Evolutionary conservation across 495 filamentous ascomycete species (phyloP), one percentile per base, ranked within the genome.

Genomic region (Annulohypoxylon moriforme): DNA sequence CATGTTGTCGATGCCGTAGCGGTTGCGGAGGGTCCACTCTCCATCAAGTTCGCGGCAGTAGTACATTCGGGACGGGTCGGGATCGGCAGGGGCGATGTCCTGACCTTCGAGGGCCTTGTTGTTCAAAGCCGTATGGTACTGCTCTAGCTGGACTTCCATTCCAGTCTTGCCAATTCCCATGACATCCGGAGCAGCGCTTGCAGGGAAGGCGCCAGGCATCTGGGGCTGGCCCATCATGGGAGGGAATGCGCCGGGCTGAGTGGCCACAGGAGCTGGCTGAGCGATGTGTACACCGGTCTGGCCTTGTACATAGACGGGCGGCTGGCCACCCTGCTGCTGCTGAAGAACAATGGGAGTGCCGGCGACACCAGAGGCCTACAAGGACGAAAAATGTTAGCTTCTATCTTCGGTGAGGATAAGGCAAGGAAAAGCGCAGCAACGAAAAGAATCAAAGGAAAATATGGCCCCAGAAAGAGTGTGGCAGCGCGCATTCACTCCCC

Each of bases 81-180:
- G 78, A 62, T 87, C 85, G 4, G 81, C 78, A 0, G 86, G 86
- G 52, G 81, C 82, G 60, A 87, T 84, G 40, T 85, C 84, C 77
- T 86, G 85, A 11, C 83, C 79, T 67, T 84, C 80, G 55, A 79
- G 77, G 25, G 78, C 75, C 59, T 77, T 75, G 74, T 76, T 83
- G 42, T 77, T 72, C 49, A 80, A 50, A n/a, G 83, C 81, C 36
- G 79, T 74, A 47, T 80, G 75, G 7, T 76, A 71, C 67, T 80
- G 79, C 60, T 83, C 75, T 6, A 81, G 75, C 6, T 78, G 69
- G 3, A 78, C 52, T 66, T 84, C 80, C 42, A 70, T 68, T 36
- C 75, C 74, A 0, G 79, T 85, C 47, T 78, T 78, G 52, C 82
- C 82, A 49, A 83, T 75, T 44, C 81, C 80, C 55, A 77, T 52